Evolutionary conservation across 2,329 filamentous ascomycete species (phyloP), one percentile per base, ranked within the genome.

Genomic region (Phoma sp.): DNA sequence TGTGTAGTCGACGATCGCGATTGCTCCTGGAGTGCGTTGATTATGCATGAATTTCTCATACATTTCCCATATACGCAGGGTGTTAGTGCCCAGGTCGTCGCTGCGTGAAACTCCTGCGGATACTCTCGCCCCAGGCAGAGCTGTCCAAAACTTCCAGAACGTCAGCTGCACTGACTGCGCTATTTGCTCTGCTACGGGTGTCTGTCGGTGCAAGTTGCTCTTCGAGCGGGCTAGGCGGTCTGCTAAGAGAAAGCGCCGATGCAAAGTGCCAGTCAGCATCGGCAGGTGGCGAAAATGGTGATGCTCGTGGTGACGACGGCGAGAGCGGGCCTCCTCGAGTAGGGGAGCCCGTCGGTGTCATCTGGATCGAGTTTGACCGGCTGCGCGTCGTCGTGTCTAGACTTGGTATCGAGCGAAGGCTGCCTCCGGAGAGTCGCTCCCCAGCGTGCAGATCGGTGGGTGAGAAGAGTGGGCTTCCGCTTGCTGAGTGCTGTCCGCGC

Each of bases 101-200:
- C 68, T 81, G 84, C 48, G 92, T 96, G 65, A 95, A 92, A 77
- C 92, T 96, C 59, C 92, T 84, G 61, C 92, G 84, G 62, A 97
- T 92, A 80, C 91, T 96, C 77, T 96, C 91, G 46, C 94, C 91
- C 94, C 94, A 98, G 15, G 90, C 88, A 17, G 91, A 95, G 69
- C 94, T 90, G 68, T 95, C 91, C 50, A 98, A 83, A 71, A 95
- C 90, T 63, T 92, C 87, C 74, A 93, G 85, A 63, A 96, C 90
- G 67, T 92, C 89, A 43, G 88, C 85, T 44, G 88, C 87, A 68
- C 86, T 91, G 53, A 93, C 88, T 5, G 83, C 81, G 74, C 89
- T 92, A 50, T 84, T 85, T 22, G 87, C 84, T 38, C 88, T 79
- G 64, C 85, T 85, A 70, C 82, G 84, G 61, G 83, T 84, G 19